Evolutionary conservation across 352 stramenopile species (phyloP), one percentile per base, ranked within the genome.

Genomic region (Thalassiosira sp.): DNA sequence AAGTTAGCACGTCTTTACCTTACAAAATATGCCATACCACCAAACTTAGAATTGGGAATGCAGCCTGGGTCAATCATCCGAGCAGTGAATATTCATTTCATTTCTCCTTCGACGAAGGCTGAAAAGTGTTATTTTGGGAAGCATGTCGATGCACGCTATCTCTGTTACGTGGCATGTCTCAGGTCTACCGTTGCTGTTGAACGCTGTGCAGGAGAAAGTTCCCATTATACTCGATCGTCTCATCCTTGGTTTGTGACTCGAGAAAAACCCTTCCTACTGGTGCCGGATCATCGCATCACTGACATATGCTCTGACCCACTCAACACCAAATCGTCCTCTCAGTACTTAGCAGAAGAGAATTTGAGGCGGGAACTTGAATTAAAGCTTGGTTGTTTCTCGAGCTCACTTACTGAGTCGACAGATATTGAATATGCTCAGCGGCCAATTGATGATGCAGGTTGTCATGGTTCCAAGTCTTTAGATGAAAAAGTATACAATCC

Each of bases 31-130:
- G 73, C 81, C 1, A 80, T 89, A 53, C 42, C 76, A 54, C 64
- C 69, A n/a, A 69, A 67, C 42, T 18, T 86, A 3, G 46, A 70
- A 42, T 72, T 78, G 20, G 84, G 85, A 48, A 48, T 90, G 16
- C 67, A 79, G 58, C 31, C 33, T 37, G 85, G 81, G 37, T 74
- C 77, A 45, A 73, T 84, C 31, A 48, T 93, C 24, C 49, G 81
- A 69, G 84, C 73, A 53, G 22, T 87, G 6, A 91, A 93, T 66
- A 63, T 93, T 68, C 87, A 93, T 79, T 16, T 15, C 18, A 75
- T 86, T 52, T 3, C 24, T 11, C n/a, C 15, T 31, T 20, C 42
- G 13, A 27, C 33, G 8, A 51, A 33, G 18, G 1, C 3, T 11
- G 11, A 73, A 52, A 28, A n/a, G 7, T 52, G 43, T 45, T 20